Conservation (phyloP, 2,329 filamentous ascomycete genomes). For the Corinectria fuckeliana region DNA sequence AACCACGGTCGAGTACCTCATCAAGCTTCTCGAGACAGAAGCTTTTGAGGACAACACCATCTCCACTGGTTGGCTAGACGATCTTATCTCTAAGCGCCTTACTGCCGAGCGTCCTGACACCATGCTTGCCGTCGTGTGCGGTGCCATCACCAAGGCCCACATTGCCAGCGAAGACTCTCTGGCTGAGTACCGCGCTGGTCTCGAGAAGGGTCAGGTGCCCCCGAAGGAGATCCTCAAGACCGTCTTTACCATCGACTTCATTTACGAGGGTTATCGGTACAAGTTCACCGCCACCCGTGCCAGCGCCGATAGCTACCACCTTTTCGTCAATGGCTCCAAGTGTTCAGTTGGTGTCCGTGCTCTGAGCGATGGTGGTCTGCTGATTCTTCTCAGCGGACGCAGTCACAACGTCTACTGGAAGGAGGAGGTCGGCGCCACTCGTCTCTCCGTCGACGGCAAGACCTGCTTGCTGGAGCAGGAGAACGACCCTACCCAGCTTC, state of each 20-base stretch:
- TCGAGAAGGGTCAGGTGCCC: conserved; percentile 97
- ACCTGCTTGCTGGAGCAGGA: conserved; percentile 97
- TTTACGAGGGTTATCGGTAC: conserved; percentile 95
- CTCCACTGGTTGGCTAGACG: conserved; percentile 97
- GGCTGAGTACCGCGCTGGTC: conserved; percentile 81
- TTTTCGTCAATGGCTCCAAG: conserved; percentile 99
- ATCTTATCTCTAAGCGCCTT: conserved; percentile 96
- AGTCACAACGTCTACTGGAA: conserved; percentile 99
- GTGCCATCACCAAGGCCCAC: conserved; percentile 93
- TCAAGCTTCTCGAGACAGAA: conserved; percentile 97
- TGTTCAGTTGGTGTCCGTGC: conserved; percentile 91
- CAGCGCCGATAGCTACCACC: conserved; percentile 90
- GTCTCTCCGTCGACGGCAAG: conserved; percentile 96
- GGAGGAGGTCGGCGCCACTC: conserved; percentile 94
- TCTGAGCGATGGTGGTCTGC: conserved; percentile 89
- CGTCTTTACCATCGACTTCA: conserved; percentile 97
- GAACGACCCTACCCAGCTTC: conserved; percentile 96
- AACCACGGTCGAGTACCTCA: conserved; percentile 97
- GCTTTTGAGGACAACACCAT: conserved; percentile 99
- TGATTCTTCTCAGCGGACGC: conserved; percentile 88
- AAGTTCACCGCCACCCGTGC: conserved; percentile 98
- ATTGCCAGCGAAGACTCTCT: conserved; percentile 91
- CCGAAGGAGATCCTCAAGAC: conserved; percentile 97
- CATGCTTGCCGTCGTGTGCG: conserved; percentile 92
- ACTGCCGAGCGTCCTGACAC: conserved; percentile 95